Percentiles rank a stretch among this genome's conserved stretches.
phyloP scores from a whole-genome alignment of 176 grass and related monocot genomes.

The Dactylis glomerata region DNA sequence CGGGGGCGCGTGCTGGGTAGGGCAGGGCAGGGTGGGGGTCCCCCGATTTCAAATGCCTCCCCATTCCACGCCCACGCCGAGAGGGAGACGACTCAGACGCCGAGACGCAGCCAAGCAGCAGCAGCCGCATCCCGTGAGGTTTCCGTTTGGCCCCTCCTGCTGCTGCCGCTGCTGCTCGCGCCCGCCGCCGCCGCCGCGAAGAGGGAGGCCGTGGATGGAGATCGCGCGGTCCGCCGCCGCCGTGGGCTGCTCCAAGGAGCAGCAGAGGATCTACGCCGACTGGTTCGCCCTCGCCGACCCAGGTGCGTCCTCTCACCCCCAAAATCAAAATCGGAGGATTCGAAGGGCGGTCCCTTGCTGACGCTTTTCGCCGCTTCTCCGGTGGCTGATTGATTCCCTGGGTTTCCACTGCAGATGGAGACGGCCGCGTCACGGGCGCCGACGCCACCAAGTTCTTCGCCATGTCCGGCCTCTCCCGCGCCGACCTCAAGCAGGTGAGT shows the following conservation, averaged over 20 bases:
- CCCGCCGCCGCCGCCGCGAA: background rate
- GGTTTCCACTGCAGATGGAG: slow-evolving; percentile 46
- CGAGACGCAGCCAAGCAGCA: background rate
- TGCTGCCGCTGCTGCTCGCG: slow-evolving; percentile 9
- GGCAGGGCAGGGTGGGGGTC: slow-evolving; percentile 17
- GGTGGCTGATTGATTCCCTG: background rate
- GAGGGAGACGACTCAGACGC: slow-evolving; percentile 9
- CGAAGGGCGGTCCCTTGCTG: background rate
- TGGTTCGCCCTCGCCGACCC: slow-evolving; percentile 82
- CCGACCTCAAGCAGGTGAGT: slow-evolving; percentile 84
- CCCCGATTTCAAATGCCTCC: slow-evolving; percentile 32
- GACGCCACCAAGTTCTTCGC: slow-evolving; percentile 82
- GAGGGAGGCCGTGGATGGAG: slow-evolving; percentile 46
- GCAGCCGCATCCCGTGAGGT: slow-evolving; percentile 14
- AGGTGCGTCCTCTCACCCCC: slow-evolving; percentile 26
- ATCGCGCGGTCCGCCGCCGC: slow-evolving; percentile 34
- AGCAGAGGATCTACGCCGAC: slow-evolving; percentile 70
- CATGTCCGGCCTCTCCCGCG: slow-evolving; percentile 71
- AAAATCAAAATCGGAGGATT: background rate
- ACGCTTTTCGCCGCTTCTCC: background rate
- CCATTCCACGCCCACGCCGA: slow-evolving; percentile 2
- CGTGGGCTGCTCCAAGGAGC: slow-evolving; percentile 58
- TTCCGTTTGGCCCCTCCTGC: background rate
- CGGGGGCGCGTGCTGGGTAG: slow-evolving; percentile 11
- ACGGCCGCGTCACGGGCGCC: slow-evolving; percentile 67